Evolutionary conservation across 2,329 filamentous ascomycete genomes (phyloP), one percentile per base, ranked within the genome.

Genomic region (Nemania bipapillata): DNA sequence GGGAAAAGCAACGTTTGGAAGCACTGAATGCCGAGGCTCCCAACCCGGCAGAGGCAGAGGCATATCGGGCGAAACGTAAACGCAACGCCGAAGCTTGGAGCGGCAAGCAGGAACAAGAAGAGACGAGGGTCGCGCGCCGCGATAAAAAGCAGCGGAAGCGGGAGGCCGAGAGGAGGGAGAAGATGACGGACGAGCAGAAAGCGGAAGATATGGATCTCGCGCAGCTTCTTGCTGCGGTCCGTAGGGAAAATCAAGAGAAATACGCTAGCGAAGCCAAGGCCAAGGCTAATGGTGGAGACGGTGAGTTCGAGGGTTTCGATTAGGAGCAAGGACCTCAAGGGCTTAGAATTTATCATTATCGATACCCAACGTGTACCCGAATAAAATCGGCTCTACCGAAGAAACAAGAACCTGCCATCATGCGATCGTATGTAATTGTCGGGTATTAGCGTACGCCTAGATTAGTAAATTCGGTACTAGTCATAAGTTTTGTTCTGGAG

Each of bases 51-150:
- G 68, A 70, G 7, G 77, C 78, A 0, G 80, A 81, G 17, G 81
- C 81, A n/a, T 74, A 82, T 63, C 83, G 83, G 70, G 80, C 79
- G 52, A 82, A 84, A 77, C 83, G 86, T 77, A 89, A 90, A 84
- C 81, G 86, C 74, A 86, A 88, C 79, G 86, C 91, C 74, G 84
- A 89, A 75, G 87, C 92, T 0, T 94, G 92, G 91, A 94, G 91
- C 79, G 86, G 85, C 65, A 92, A 92, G 78, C 82, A 86, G 24
- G 91, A 91, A 70, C 84, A 85, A 74, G 90, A 90, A 74, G 90
- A 90, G 26, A 82, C 86, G 67, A 87, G 90, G 59, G 83, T 85
- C 56, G 85, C 84, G 73, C 85, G 89, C 67, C 83, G 89, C 63
- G 90, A 92, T 72, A 90, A 89, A 82, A 88, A 88, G 76, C 85